Percentiles rank a stretch among this genome's conserved stretches.
phyloP scores from a whole-genome alignment of 2,329 filamentous ascomycete species.

The Anisogramma anomala region DNA sequence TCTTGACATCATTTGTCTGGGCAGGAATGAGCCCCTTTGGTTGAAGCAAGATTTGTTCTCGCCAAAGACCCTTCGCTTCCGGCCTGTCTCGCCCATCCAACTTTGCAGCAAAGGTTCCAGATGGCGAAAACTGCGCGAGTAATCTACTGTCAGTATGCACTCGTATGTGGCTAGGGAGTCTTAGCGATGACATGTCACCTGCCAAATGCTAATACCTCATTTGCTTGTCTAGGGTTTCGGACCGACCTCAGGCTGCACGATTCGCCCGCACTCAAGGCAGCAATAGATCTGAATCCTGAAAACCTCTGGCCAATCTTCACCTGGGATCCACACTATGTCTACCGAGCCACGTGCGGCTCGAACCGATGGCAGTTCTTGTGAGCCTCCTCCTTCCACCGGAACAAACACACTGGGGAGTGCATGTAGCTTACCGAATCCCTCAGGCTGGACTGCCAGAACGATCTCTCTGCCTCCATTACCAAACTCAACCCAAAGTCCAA shows the following conservation, averaged over 20 bases:
- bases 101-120: too few species aligned
- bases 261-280: slow-evolving; percentile 60
- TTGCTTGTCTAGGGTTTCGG: slow-evolving; percentile 43
- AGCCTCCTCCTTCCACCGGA: slow-evolving; percentile 14
- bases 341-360: slow-evolving; percentile 54
- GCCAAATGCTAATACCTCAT: slow-evolving; percentile 23
- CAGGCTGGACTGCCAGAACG: slow-evolving; percentile 60
- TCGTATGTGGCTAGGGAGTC: too few species aligned
- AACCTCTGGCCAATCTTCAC: slow-evolving; percentile 66
- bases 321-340: slow-evolving; percentile 74
- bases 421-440: background rate
- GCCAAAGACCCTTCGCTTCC: too few species aligned
- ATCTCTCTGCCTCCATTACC: slow-evolving; percentile 55
- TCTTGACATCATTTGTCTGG: slow-evolving; percentile 21
- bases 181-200: too few species aligned
- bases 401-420: background rate
- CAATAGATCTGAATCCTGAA: slow-evolving; percentile 56
- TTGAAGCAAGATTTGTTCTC: too few species aligned
- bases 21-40: too few species aligned
- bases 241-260: slow-evolving; percentile 70
- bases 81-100: too few species aligned
- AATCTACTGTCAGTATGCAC: slow-evolving; percentile 9
- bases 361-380: slow-evolving; percentile 67
- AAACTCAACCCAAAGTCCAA: slow-evolving; percentile 60
- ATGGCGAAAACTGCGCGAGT: slow-evolving; percentile 10